Base-by-base conservation (phyloP, 2,329 filamentous ascomycete species). In the Aureobasidium sp. region DNA sequence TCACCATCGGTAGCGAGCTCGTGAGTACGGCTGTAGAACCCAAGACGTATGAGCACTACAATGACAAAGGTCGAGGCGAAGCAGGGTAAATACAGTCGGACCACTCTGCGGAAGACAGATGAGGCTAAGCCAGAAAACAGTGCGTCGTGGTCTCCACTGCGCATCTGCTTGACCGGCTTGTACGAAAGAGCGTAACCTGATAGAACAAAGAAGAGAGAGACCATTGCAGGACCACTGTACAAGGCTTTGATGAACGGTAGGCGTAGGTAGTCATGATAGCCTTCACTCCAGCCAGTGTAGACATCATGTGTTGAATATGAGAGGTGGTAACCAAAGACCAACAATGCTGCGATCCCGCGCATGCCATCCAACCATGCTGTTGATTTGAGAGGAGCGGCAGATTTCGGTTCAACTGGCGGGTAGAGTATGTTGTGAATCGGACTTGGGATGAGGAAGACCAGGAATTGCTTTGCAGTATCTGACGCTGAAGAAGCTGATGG, bases 171-270 rank as follows among this genome's bases (percentile, higher is more conserved):
- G 17, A 68, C 47, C 8, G 68, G 66, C 34, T 67, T 67, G 64
- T 85, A 78, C 31, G 79, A 80, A 12, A 87, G 75, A 3, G 82
- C 84, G 70, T 85, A 86, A 25, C 84, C 84, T 0, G 82, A 84
- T 45, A 86, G 81, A 67, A 85, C 79, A 68, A 85, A 86, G 75
- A 87, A 87, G 65, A 85, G 72, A 70, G 79, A 81, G 44, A 86
- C 83, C 66, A 82, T 82, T 0, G 82, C 63, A 2, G 80, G 80
- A 0, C 82, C 83, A 61, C 80, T 79, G 68, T 80, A 84, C 63
- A 80, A 75, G 3, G 84, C 72, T 14, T 82, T 76, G 20, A 85
- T 61, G 63, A 84, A 77, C 9, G 82, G 83, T 1, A 84, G 75
- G 67, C 81, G 79, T 65, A 82, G 29, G 4, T 56, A 48, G 2